Evolutionary conservation across 805 yeast species (phyloP).

Genomic region (Saturnispora gosingensis): DNA sequence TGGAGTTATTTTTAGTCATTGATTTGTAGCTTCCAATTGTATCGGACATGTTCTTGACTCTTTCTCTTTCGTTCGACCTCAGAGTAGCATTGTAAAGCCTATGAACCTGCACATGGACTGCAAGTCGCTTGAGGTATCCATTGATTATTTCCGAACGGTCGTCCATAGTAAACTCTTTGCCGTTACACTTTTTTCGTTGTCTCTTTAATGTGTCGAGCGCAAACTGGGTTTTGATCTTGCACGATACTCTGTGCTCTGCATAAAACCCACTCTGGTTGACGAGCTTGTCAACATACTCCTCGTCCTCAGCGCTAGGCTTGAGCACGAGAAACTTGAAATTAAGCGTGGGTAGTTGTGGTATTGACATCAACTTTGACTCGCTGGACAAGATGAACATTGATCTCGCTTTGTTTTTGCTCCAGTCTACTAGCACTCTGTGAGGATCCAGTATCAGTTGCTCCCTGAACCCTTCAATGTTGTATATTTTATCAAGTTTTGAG

Average conservation of each 20-base stretch:
- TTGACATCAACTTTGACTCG: conserved; percentile 32
- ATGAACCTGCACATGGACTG: conserved; percentile 56
- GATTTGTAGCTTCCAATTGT: conserved; percentile 1
- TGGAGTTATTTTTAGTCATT: conserved; percentile 6
- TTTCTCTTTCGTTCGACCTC: conserved; percentile 13
- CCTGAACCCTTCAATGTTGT: conserved; percentile 40
- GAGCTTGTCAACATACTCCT: conserved; percentile 36
- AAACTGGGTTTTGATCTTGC: conserved; percentile 1
- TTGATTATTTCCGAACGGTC: conserved; percentile 38
- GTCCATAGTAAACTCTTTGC: conserved; percentile 20
- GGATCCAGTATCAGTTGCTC: conserved; percentile 40
- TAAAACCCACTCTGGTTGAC: conserved; percentile 42
- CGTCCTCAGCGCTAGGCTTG: conserved; percentile 33
- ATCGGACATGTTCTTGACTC: neutral
- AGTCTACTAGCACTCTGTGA: conserved; percentile 58
- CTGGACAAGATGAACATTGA: conserved; percentile 47
- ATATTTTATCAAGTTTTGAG: conserved; percentile 44
- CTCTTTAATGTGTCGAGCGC: conserved; percentile 7
- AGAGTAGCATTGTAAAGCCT: conserved; percentile 47
- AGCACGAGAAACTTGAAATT: conserved; percentile 32
- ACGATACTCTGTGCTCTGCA: conserved; percentile 39
- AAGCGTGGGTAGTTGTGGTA: conserved; percentile 20
- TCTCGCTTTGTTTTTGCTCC: conserved; percentile 57
- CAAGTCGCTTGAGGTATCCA: conserved; percentile 41
- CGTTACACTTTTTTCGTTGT: conserved; percentile 12